Conservation (phyloP, 257 asterid species). For the Apocynum venetum region DNA sequence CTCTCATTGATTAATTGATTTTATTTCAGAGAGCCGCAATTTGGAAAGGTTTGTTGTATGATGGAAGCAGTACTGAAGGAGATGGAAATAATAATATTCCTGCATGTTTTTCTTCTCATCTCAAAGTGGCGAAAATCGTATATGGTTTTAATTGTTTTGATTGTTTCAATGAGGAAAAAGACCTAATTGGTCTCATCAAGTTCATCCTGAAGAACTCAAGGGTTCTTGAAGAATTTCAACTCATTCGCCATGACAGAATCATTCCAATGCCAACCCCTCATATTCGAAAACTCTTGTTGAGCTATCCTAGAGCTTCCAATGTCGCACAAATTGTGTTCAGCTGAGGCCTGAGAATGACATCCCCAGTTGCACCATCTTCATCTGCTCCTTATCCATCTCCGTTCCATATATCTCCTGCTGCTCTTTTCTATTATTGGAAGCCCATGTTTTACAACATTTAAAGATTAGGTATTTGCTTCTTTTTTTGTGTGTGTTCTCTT, state of each 20-base stretch:
- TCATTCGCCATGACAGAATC: background rate
- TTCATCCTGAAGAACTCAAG: background rate
- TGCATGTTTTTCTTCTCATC: background rate
- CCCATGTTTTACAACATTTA: no score
- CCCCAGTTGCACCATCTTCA: no score
- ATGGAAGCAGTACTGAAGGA: background rate
- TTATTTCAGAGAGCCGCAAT: background rate
- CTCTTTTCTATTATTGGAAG: no score
- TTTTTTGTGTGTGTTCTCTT: no score
- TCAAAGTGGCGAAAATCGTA: background rate
- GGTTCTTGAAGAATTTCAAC: background rate
- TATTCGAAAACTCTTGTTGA: background rate
- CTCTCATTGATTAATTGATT: background rate
- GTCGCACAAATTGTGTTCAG: background rate
- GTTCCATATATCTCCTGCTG: no score
- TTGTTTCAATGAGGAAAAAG: background rate
- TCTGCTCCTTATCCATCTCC: background rate
- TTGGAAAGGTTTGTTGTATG: background rate
- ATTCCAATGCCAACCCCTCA: background rate
- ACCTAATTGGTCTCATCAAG: background rate
- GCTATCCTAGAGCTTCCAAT: background rate
- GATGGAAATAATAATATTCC: background rate
- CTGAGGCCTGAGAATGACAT: no score
- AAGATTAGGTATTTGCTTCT: no score
- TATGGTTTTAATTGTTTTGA: background rate